phyloP scores from a whole-genome alignment of 495 filamentous ascomycete genomes.

The Xylaria telfairii region DNA sequence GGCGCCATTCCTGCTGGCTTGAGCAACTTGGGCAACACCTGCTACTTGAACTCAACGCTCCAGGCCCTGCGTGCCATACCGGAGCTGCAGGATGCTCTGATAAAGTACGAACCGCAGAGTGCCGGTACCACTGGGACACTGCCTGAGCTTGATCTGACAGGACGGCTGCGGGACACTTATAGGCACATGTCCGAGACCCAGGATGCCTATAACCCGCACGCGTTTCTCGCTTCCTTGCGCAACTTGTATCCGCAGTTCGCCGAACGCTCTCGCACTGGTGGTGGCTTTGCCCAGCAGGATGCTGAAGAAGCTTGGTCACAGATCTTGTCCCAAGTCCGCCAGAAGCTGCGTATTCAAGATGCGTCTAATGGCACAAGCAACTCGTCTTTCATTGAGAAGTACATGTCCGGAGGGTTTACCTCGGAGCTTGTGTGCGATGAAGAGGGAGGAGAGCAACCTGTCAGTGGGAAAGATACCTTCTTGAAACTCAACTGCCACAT shows the following conservation, averaged over 20 bases:
- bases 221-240: slow-evolving; percentile 84
- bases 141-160: slow-evolving; percentile 73
- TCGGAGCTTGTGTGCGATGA: slow-evolving; percentile 85
- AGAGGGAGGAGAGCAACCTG: slow-evolving; percentile 76
- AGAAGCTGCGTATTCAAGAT: slow-evolving; percentile 74
- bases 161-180: slow-evolving; percentile 84
- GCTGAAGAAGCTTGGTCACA: slow-evolving; percentile 99
- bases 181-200: slow-evolving; percentile 94
- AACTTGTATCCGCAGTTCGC: slow-evolving; percentile 91
- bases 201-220: slow-evolving; percentile 81
- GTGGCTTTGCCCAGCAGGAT: slow-evolving; percentile 93
- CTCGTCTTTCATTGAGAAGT: slow-evolving; percentile 85
- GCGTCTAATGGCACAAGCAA: slow-evolving; percentile 51
- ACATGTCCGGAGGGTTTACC: slow-evolving; percentile 80
- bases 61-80: slow-evolving; percentile 89
- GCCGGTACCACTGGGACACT: slow-evolving; percentile 27
- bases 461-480: slow-evolving; percentile 72
- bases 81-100: slow-evolving; percentile 83
- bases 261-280: slow-evolving; percentile 77
- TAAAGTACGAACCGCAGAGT: slow-evolving; percentile 62
- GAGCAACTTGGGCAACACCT: slow-evolving; percentile 94
- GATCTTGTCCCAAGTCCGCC: slow-evolving; percentile 83
- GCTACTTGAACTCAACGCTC: slow-evolving; percentile 96
- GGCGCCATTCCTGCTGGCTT: slow-evolving; percentile 89
- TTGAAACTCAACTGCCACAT: slow-evolving; percentile 97